Evolutionary conservation across 768 basidiomycete genomes (phyloP), one percentile per base, ranked within the genome.

Genomic region (Crucibulum laeve): DNA sequence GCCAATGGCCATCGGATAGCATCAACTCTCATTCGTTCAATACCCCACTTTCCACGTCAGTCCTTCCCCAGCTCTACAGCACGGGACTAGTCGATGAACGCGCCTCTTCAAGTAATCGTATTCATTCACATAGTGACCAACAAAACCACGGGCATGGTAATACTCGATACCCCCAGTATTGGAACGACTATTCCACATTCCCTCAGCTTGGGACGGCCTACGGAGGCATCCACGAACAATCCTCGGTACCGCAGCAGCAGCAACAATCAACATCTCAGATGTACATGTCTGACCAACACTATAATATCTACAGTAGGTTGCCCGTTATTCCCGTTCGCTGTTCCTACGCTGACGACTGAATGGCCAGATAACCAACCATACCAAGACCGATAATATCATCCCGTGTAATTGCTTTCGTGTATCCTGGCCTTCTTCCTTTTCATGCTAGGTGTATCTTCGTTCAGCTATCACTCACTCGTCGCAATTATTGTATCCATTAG

Each of bases 61-160:
- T 84, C 19, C 71, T 88, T 33, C 83, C 86, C 0, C 84, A 86
- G 49, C 66, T 82, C 52, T 88, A 86, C 56, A 87, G 83, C 62
- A 85, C 85, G 3, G 85, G 84, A 0, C 62, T 87, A 37, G 70
- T 76, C 2, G 81, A 80, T 47, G 76, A 77, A 30, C 67, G 71
- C 26, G 41, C 25, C 25, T 17, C 48, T 13, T 15, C 35, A n/a
- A 46, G 8, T 18, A 48, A 49, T 37, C 56, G 45, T 24, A 19
- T 45, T 35, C 46, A 46, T 35, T 44, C 56, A 19, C 56, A 58
- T 38, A 15, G 52, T 13, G 47, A 52, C 5, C 49, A 48, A 18
- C 46, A 43, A 8, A 34, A 8, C 15, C 49, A 36, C 19, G 43
- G 25, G 34, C 45, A 35, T 38, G 52, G 54, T 34, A 56, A 52